Evolutionary conservation across 768 basidiomycete genomes (phyloP), one percentile per base, ranked within the genome.

Genomic region (Fomitopsis serialis): DNA sequence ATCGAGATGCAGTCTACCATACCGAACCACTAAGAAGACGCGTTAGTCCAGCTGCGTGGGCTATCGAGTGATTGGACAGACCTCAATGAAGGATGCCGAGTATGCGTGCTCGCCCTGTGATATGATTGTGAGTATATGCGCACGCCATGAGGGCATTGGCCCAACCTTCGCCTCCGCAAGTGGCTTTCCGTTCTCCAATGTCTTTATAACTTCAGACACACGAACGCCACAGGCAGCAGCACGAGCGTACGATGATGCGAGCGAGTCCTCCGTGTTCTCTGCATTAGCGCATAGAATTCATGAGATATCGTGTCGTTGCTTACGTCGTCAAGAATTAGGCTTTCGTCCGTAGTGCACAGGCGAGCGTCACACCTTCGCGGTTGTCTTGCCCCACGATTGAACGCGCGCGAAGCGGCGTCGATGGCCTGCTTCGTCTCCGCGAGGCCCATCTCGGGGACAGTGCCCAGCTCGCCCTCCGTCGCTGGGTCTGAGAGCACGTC

Each of bases 171-270:
- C 89, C 59, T 98, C 94, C 0, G 75, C 72, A 42, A 97, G 72
- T 8, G 93, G 79, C 72, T 98, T 99, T 34, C 97, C 97, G 63
- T 99, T 99, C 74, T 99, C 97, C 55, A 94, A 71, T 6, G 92
- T 95, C 91, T 92, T 67, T 36, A 2, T 37, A 32, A 42, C 23
- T 48, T 45, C 10, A 46, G 9, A 56, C 25, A 19, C 49, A 9
- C 21, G 8, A 11, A 13, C 19, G 12, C 29, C n/a, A 23, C 17
- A 29, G 11, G 12, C 0, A 8, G 10, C 46, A 13, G n/a, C 11
- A 25, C 27, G 4, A 22, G 73, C 86, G 65, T 48, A 90, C 92
- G 59, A 97, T 91, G 54, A 99, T 80, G 42, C 88, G 80, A 2
- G 83, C 82, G 35, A 99, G 66, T 99, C 97, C 34, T 97, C 92